A percentile compares a stretch with the other conserved stretches of the same genome.
Evolutionary conservation across 2,329 filamentous ascomycete genomes (phyloP).

Genomic region (Malbranchea cinnamomea): DNA sequence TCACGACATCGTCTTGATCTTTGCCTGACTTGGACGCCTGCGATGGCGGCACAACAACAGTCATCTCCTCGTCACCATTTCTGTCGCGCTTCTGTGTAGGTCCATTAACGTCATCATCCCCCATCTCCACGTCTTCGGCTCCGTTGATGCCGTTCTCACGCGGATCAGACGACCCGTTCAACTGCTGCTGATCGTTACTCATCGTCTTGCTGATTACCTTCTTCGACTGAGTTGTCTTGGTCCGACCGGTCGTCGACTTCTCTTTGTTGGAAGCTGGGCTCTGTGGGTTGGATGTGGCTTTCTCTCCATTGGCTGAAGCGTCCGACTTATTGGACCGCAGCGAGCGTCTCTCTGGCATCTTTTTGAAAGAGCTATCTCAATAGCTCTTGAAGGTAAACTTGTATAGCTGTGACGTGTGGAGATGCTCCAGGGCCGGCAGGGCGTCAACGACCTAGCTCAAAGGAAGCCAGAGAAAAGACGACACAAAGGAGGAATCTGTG

Average conservation of each 20-base stretch:
- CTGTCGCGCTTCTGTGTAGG: conserved; percentile 45
- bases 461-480: no score
- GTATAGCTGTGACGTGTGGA: no score
- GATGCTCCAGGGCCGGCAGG: conserved; percentile 11
- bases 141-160: conserved; percentile 51
- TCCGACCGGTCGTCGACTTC: conserved; percentile 28
- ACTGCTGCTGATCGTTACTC: conserved; percentile 55
- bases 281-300: conserved; percentile 28
- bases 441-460: background rate
- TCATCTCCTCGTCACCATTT: conserved; percentile 65
- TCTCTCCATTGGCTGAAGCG: conserved; percentile 33
- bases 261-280: conserved; percentile 29
- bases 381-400: no score
- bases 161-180: conserved; percentile 54
- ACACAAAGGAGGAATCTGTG: no score
- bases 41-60: conserved; percentile 60
- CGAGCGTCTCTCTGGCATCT: conserved; percentile 34
- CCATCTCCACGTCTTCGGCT: conserved; percentile 57
- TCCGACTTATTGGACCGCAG: conserved; percentile 34
- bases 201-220: conserved; percentile 33
- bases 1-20: conserved; percentile 54
- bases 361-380: conserved; percentile 17
- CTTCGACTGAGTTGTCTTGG: conserved; percentile 9
- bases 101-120: conserved; percentile 43
- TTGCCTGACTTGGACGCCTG: conserved; percentile 48